Base-by-base conservation (phyloP, 305 asterid genomes). In the Fraxinus albicans region DNA sequence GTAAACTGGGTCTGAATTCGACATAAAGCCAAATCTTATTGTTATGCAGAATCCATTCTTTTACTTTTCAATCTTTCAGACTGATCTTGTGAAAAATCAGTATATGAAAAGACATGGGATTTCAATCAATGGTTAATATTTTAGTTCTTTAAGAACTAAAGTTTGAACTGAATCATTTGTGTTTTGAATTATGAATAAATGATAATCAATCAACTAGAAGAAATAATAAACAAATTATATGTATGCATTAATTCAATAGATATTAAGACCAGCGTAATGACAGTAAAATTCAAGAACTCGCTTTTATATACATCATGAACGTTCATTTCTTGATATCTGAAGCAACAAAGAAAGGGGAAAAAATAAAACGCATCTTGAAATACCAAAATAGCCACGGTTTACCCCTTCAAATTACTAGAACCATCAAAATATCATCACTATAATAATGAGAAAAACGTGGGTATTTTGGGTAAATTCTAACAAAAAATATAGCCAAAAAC, bases 381-480 rank as follows among this genome's bases (percentile, higher is more conserved):
- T 80, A 83, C 90, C 93, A 90, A 90, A 90, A 87, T 88, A 88
- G 88, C 85, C 90, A 88, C 90, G 91, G 89, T 90, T 90, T 88
- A 53, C 76, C 84, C 84, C 85, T 23, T 58, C 65, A 47, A 77
- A 21, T 63, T 60, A 80, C 69, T 31, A 27, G 77, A 81, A 78
- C 42, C 75, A 44, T 36, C 80, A 77, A 74, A 76, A 17, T 36
- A 27, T 23, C 77, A 74, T 6, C 19, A 75, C 73, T 44, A 53
- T 76, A 63, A 79, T 72, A 75, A 79, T 69, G 88, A 86, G 82
- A 83, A 90, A 90, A 90, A 83, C 90, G 88, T 87, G 88, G 90
- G 89, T 90, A 85, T 88, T 87, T 90, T 90, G 88, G 90, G 85
- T 81, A 82, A 73, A 13, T 65, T 6, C 5, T 36, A 65, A 42